Conservation (phyloP, 2,329 filamentous ascomycete species). For the Aspergillus pseudoglaucus region DNA sequence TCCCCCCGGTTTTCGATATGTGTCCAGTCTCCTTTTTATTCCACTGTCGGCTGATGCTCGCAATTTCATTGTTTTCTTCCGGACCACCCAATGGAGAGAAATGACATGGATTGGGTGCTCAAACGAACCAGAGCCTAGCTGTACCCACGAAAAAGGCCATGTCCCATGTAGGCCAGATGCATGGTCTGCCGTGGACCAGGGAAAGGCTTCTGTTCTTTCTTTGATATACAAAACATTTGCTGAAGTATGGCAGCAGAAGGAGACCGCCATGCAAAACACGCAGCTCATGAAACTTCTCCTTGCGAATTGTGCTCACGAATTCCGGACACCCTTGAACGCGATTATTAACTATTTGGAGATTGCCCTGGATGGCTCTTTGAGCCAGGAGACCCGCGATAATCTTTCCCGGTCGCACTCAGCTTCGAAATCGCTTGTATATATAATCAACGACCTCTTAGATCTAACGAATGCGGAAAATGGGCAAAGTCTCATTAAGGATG, state of each 20-base stretch:
- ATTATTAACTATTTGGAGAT: conserved; percentile 94
- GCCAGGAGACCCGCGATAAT: conserved; percentile 76
- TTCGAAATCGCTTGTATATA: conserved; percentile 83
- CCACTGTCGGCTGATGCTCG: conserved; percentile 65
- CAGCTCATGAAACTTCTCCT: conserved; percentile 70
- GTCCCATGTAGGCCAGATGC: conserved; percentile 71
- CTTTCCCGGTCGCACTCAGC: conserved; percentile 77
- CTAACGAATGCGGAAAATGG: conserved; percentile 82
- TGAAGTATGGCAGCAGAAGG: conserved; percentile 85
- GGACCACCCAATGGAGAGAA: conserved; percentile 68
- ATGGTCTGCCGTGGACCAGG: conserved; percentile 80
- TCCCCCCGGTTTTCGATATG: conserved; percentile 65
- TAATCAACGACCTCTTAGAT: conserved; percentile 85
- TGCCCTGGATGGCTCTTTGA: conserved; percentile 69
- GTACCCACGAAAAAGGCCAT: conserved; percentile 71
- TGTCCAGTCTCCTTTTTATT: conserved; percentile 73
- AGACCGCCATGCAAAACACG: conserved; percentile 71
- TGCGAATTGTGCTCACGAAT: conserved; percentile 83
- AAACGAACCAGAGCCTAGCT: conserved; percentile 48
- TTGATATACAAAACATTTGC: conserved; percentile 83
- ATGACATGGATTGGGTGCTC: conserved; percentile 55
- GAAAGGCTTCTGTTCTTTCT: conserved; percentile 79
- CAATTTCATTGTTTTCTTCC: conserved; percentile 85
- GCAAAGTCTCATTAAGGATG: conserved; percentile 68
- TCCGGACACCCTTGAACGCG: conserved; percentile 82